These are phyloP conservation scores for Colletotrichum tabaci DNA, from an alignment of 2,329 filamentous ascomycete species.

Conservation along the genomic window DNA sequence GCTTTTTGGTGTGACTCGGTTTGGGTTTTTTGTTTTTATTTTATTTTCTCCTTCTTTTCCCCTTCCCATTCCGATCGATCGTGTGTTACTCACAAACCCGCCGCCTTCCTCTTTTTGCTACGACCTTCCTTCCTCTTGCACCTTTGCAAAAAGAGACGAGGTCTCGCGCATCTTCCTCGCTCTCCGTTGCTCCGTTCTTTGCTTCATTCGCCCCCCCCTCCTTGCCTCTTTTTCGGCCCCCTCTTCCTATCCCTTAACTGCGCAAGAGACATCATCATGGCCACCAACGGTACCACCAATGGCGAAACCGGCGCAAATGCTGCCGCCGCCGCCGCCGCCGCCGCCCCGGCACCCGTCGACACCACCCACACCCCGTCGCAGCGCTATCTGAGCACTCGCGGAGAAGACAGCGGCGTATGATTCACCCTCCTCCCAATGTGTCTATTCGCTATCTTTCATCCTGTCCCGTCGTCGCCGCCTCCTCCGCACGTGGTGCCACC, in stretches of 20 bases:
- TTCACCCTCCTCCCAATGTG: neutral
- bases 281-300: slow-evolving; percentile 56
- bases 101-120: slow-evolving; percentile 13
- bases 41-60: neutral
- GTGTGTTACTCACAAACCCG: slow-evolving; percentile 16
- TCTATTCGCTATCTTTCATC: neutral
- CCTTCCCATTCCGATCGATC: slow-evolving; percentile 14
- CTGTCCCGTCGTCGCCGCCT: neutral
- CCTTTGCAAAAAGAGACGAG: slow-evolving; percentile 6
- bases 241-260: neutral
- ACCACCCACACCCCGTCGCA: slow-evolving; percentile 61
- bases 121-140: slow-evolving; percentile 23
- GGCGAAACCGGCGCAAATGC: slow-evolving; percentile 42
- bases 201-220: slow-evolving; percentile 17
- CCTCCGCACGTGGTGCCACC: slow-evolving; percentile 1
- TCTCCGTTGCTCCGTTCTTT: neutral
- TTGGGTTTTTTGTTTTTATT: slow-evolving; percentile 18
- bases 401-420: slow-evolving; percentile 64
- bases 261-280: slow-evolving; percentile 54
- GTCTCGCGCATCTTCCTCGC: slow-evolving; percentile 17
- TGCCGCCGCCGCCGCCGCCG: slow-evolving; percentile 41
- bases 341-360: slow-evolving; percentile 46
- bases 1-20: slow-evolving; percentile 35
- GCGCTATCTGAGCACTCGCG: slow-evolving; percentile 66
- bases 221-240: slow-evolving; percentile 2